Evolutionary conservation across 306 rosid species (phyloP).

Genomic region (Clitoria ternatea): DNA sequence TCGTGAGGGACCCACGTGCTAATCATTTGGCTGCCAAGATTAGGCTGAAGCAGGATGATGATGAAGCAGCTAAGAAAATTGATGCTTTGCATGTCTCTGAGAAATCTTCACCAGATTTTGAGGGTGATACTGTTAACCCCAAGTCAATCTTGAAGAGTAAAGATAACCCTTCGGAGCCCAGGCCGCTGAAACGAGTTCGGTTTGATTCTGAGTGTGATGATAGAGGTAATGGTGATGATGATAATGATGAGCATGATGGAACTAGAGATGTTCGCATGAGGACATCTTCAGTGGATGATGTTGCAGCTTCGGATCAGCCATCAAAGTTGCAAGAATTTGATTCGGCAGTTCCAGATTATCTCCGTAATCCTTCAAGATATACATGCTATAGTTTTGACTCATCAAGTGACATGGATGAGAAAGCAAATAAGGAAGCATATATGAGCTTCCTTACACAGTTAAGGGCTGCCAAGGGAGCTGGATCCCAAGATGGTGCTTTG

Average conservation of each 20-base stretch:
- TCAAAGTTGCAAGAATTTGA: conserved; percentile 24
- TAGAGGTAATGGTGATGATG: conserved; percentile 1
- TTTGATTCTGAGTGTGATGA: conserved; percentile 62
- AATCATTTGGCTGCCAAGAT: conserved; percentile 78
- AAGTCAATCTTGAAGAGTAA: conserved; percentile 90
- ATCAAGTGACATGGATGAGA: conserved; percentile 53
- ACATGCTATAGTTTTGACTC: conserved; percentile 72
- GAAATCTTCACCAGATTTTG: conserved; percentile 22
- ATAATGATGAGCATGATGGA: conserved; percentile 30
- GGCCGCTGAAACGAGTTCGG: conserved; percentile 69
- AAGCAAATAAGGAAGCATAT: conserved; percentile 70
- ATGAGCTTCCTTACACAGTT: conserved; percentile 60
- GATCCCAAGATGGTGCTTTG: conserved; percentile 35
- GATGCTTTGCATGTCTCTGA: conserved; percentile 54
- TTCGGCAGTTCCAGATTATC: conserved; percentile 76
- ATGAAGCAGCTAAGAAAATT: conserved; percentile 50
- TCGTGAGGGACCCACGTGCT: conserved; percentile 75
- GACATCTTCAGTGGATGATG: conserved; percentile 26
- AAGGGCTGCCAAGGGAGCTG: conserved; percentile 29
- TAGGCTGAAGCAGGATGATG: conserved; percentile 67
- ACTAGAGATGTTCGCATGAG: conserved; percentile 31
- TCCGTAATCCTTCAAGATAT: conserved; percentile 69
- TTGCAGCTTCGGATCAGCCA: conserved; percentile 22
- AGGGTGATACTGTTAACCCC: conserved; percentile 34
- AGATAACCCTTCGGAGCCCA: conserved; percentile 42